Evolutionary conservation across 192 early-diverging fungal genomes (phyloP), one percentile per base, ranked within the genome.

Genomic region (Kickxella alabastrina): DNA sequence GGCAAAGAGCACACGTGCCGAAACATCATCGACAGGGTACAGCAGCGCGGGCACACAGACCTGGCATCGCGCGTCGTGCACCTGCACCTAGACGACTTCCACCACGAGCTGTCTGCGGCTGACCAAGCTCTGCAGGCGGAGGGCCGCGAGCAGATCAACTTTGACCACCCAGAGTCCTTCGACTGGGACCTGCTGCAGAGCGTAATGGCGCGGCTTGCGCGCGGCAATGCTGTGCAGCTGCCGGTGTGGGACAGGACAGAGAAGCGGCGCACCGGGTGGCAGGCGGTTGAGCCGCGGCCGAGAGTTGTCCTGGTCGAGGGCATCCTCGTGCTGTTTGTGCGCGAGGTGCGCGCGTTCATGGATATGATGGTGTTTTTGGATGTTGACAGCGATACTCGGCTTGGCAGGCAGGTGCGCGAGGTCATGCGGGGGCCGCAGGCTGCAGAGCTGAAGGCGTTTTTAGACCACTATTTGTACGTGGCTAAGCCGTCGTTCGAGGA

Each of bases 401-500:
- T 94, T 23, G 70, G 62, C 0, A 59, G 65, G 21, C 62, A 72
- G 52, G 57, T 78, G 31, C 49, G 55, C 17, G 54, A 58, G 31
- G 32, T 57, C 48, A 67, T 82, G 23, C 38, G 67, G 27, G 54
- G 62, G 49, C 52, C 45, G 35, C 43, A 62, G 47, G 32, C 49
- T 13, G 15, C 12, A 10, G 50, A 65, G 7, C 56, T 91, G 31
- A 81, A 80, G 14, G 43, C 63, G 18, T 78, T 90, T 19, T 57
- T 95, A 24, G 79, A 79, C 21, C 60, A 78, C 32, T 95, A 92
- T 51, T 58, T 91, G 27, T 77, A 75, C 21, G 83, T 84, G 45
- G 86, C 88, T 22, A 95, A 95, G 74, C 90, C 90, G 4, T 73
- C 80, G 48, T 92, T 91, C 59, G 92, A 95, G 51, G 89, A 95